These are phyloP conservation scores for Primulina eburnea DNA, from an alignment of 257 asterid species.

Conservation along the genomic window DNA sequence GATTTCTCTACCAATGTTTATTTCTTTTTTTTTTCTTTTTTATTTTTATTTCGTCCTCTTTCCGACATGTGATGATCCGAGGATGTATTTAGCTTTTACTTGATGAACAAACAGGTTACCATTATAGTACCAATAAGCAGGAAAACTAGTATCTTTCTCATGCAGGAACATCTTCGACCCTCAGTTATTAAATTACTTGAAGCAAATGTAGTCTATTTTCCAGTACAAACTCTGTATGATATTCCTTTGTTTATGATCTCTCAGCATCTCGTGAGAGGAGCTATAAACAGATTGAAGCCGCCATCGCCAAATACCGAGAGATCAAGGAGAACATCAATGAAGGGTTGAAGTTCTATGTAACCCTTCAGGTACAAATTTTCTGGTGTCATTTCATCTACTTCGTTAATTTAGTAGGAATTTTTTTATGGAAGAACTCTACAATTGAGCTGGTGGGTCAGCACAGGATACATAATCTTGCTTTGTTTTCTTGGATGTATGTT, in stretches of 20 bases:
- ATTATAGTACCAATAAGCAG: no score
- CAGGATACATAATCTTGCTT: conserved; percentile 10
- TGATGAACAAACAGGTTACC: background rate
- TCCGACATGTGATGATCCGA: conserved; percentile 2
- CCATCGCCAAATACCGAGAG: conserved; percentile 76
- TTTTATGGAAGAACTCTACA: conserved; percentile 5
- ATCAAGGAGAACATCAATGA: conserved; percentile 90
- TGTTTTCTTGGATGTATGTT: background rate
- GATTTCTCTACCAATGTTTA: no score
- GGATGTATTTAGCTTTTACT: conserved; percentile 9
- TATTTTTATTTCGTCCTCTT: background rate
- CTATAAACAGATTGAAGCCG: conserved; percentile 93
- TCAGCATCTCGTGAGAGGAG: conserved; percentile 91
- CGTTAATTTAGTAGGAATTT: conserved; percentile 10
- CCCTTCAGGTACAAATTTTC: conserved; percentile 70
- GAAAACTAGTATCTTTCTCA: background rate
- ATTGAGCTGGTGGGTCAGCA: conserved; percentile 16
- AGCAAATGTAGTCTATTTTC: background rate
- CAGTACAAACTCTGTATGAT: conserved; percentile 17
- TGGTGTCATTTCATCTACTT: conserved; percentile 12
- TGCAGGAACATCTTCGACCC: background rate
- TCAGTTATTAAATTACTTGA: background rate
- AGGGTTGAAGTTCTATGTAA: conserved; percentile 91
- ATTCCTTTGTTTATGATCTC: conserved; percentile 21
- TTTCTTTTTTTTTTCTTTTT: no score